phyloP scores from a whole-genome alignment of 1,284 basidiomycete species.

The Takashimella tepidaria region DNA sequence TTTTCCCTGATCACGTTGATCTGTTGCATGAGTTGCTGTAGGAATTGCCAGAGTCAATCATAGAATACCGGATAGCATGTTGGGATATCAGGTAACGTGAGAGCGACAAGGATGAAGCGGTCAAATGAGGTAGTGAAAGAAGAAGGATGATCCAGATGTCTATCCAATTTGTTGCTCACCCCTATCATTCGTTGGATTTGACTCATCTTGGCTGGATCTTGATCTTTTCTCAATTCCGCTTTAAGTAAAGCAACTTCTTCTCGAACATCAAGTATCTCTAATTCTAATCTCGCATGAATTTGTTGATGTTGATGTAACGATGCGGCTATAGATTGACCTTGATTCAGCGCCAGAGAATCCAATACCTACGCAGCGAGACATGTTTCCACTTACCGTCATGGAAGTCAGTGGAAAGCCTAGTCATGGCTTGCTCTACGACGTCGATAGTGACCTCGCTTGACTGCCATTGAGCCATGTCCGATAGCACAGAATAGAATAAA shows the following conservation, averaged over 20 bases:
- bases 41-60: constrained; percentile 4
- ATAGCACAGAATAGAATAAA: too few relatives aligned
- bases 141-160: too few relatives aligned
- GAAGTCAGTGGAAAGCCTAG: constrained; percentile 13
- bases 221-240: constrained; percentile 62
- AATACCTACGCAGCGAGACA: not conserved
- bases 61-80: too few relatives aligned
- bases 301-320: constrained; percentile 34
- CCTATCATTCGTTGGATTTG: constrained; percentile 89
- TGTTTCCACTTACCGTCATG: constrained; percentile 10
- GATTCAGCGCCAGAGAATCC: too few relatives aligned
- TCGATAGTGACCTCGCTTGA: not conserved
- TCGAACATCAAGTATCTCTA: constrained; percentile 42
- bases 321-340: constrained; percentile 19
- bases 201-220: constrained; percentile 78
- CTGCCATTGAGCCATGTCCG: not conserved
- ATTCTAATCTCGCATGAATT: constrained; percentile 38
- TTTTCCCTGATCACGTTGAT: constrained; percentile 93
- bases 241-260: constrained; percentile 67
- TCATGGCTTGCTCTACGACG: constrained; percentile 10
- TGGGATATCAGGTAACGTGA: not conserved
- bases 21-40: constrained; percentile 80
- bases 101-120: not conserved
- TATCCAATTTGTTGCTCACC: too few relatives aligned
- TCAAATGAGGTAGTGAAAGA: constrained; percentile 5